Percentiles rank a stretch among this genome's conserved stretches.
Conservation (phyloP, 306 rosid genomes). For the Quillaja saponaria region DNA sequence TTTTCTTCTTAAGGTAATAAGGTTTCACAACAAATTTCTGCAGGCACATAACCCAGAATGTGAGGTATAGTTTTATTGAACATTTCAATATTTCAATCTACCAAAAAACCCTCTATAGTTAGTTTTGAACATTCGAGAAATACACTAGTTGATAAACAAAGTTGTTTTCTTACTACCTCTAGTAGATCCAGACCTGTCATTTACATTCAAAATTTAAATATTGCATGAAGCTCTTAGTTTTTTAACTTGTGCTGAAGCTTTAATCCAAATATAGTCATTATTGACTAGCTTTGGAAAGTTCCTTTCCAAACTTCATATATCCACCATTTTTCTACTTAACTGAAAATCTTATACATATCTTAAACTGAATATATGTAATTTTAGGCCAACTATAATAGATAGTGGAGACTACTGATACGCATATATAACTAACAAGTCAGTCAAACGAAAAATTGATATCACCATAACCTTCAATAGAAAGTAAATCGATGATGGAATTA, state of each 20-base stretch:
- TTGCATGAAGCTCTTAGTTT: neutral
- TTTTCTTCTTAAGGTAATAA: constrained; percentile 70
- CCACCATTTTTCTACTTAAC: no score
- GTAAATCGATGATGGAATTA: constrained; percentile 83
- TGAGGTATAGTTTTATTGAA: constrained; percentile 2
- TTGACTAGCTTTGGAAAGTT: constrained; percentile 1
- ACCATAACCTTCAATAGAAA: constrained; percentile 72
- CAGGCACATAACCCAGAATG: neutral
- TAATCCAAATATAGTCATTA: constrained; percentile 7
- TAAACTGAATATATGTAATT: constrained; percentile 6
- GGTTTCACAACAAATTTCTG: constrained; percentile 83
- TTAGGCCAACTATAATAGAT: constrained; percentile 22
- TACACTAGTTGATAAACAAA: constrained; percentile 15
- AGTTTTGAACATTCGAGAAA: neutral
- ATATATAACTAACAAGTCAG: constrained; percentile 10
- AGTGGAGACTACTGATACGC: constrained; percentile 6
- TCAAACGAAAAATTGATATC: constrained; percentile 22
- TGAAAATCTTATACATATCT: constrained; percentile 4
- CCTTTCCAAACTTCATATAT: no score
- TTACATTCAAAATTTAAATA: no score
- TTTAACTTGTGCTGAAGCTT: constrained; percentile 2
- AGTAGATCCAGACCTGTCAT: no score
- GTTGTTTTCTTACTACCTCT: constrained; percentile 5
- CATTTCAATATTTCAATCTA: constrained; percentile 13
- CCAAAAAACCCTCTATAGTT: constrained; percentile 15